Evolutionary conservation across 345 rosid genomes (phyloP).

Genomic region (Gossypium anomalum): DNA sequence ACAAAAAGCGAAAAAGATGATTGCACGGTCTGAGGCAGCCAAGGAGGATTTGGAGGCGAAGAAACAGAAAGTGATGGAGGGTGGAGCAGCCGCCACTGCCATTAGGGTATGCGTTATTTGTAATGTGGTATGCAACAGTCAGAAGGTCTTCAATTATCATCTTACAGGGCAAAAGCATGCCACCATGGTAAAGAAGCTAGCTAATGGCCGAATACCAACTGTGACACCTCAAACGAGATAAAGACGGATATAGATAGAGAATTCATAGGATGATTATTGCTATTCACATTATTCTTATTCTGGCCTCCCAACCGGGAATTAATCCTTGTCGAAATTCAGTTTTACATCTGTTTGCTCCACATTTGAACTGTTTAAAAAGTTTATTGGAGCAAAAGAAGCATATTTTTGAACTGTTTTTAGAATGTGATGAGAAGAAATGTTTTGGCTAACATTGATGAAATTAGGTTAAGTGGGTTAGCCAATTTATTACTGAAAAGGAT

Average conservation of each 20-base stretch:
- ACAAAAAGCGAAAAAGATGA: constrained; percentile 8
- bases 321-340: neutral
- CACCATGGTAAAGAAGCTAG: constrained; percentile 35
- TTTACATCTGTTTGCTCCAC: neutral
- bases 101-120: constrained; percentile 35
- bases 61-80: constrained; percentile 31
- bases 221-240: neutral
- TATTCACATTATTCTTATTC: neutral
- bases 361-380: neutral
- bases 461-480: neutral
- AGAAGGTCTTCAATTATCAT: constrained; percentile 34
- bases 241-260: neutral
- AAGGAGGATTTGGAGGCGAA: constrained; percentile 33
- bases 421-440: too few species aligned
- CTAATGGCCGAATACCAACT: neutral
- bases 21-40: constrained; percentile 3
- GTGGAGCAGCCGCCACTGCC: constrained; percentile 37
- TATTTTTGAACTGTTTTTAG: neutral
- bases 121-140: constrained; percentile 44
- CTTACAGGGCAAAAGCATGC: constrained; percentile 51
- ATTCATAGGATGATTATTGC: neutral
- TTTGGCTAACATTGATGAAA: too few species aligned
- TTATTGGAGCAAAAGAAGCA: neutral
- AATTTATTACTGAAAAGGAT: neutral
- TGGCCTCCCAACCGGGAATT: neutral